phyloP scores from a whole-genome alignment of 768 basidiomycete genomes.

The Tylopilus intermedius region DNA sequence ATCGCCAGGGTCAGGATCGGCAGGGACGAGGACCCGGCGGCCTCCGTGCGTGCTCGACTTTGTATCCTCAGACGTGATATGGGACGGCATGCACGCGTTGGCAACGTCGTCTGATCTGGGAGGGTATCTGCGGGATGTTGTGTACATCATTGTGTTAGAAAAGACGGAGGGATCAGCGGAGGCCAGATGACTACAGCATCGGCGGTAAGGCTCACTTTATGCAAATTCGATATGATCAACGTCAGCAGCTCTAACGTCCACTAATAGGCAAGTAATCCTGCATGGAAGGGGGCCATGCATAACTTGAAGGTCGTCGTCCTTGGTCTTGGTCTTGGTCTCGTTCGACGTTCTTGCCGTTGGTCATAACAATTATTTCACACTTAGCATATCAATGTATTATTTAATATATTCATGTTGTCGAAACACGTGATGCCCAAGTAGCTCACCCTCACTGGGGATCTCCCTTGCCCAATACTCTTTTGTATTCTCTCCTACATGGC shows the following conservation, averaged over 20 bases:
- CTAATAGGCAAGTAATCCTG: too few relatives aligned
- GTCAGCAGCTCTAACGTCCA: too few relatives aligned
- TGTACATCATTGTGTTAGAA: too few relatives aligned
- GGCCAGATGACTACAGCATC: too few relatives aligned
- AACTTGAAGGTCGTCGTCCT: too few relatives aligned
- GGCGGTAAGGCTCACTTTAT: too few relatives aligned
- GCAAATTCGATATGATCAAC: too few relatives aligned
- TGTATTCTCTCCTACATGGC: slow-evolving; percentile 15
- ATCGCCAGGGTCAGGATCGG: slow-evolving; percentile 56
- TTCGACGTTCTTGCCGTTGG: too few relatives aligned
- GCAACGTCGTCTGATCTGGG: slow-evolving; percentile 23
- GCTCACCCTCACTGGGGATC: too few relatives aligned
- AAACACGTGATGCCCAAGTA: neutral
- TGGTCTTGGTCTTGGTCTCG: too few relatives aligned
- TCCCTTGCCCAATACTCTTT: neutral
- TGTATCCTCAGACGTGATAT: slow-evolving; percentile 59
- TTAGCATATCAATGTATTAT: neutral
- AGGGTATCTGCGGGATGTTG: slow-evolving; percentile 2
- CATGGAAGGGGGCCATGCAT: too few relatives aligned
- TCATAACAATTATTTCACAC: neutral
- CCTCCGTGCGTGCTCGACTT: slow-evolving; percentile 33
- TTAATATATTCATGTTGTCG: neutral
- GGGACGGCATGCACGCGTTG: slow-evolving; percentile 30
- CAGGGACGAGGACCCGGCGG: slow-evolving; percentile 49
- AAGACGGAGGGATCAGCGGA: too few relatives aligned